A percentile compares a stretch with the other conserved stretches of the same genome.
Evolutionary conservation across 2,329 filamentous ascomycete species (phyloP).

Genomic region (Trichoderma sp.): DNA sequence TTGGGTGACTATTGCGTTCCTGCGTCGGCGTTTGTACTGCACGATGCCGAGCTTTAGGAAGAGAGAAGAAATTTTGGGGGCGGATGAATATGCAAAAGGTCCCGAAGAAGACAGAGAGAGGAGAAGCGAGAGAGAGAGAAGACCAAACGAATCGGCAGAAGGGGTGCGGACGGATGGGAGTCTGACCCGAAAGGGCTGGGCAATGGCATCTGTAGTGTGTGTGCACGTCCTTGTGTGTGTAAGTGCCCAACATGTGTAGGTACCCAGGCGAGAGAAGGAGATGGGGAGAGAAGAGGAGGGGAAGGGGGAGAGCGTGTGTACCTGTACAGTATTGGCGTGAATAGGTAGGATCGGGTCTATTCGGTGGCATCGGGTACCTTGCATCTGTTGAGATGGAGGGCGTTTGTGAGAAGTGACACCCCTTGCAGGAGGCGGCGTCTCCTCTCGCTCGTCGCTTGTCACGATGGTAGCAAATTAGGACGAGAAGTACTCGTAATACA

Average conservation of each 20-base stretch:
- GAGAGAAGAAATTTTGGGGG: background rate
- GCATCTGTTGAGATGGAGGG: background rate
- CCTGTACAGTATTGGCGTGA: background rate
- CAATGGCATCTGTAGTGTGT: background rate
- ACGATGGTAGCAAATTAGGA: background rate
- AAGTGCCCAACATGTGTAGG: background rate
- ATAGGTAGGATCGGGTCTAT: background rate
- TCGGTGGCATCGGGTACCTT: conserved; percentile 8
- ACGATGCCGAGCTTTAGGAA: background rate
- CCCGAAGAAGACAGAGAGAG: too few relatives aligned
- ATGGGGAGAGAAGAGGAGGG: background rate
- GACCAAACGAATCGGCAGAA: background rate
- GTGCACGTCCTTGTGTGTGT: background rate
- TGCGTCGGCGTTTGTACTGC: background rate
- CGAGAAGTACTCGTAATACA: background rate
- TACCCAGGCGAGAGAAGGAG: background rate
- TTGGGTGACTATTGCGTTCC: background rate
- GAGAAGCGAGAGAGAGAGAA: background rate
- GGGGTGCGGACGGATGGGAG: background rate
- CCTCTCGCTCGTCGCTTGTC: background rate
- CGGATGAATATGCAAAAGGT: background rate
- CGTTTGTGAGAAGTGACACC: background rate
- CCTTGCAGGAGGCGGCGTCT: background rate
- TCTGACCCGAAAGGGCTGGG: background rate
- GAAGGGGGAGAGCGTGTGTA: background rate